Base-by-base conservation (phyloP, 805 yeast genomes). In the Lipomyces yamadae region DNA sequence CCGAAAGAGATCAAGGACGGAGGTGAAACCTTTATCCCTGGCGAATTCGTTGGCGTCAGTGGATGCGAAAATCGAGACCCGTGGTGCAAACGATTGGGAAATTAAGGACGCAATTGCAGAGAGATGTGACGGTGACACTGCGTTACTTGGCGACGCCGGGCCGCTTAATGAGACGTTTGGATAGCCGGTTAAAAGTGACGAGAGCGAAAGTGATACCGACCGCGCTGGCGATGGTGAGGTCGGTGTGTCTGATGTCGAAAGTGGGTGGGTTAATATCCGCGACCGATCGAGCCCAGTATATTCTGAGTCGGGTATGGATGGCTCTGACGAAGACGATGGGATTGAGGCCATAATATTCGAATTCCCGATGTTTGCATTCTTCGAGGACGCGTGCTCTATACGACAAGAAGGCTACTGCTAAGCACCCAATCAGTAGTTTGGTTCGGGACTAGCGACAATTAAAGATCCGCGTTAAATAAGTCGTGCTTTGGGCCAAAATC, bases 1-100 rank as follows among this genome's bases (percentile, higher is more conserved):
- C 67, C 78, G 76, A 24, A 87, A 66, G 60, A 86, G 73, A 69
- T 81, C 85, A 58, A 85, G 77, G n/a, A 83, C 73, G 2, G 86
- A 81, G 62, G 77, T 75, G 61, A 76, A 76, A 10, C 86, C 81
- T 62, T 79, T 73, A 6, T 74, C 72, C 63, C 78, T 81, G n/a
- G 85, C 78, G 13, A 82, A 63, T 4, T 75, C 68, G 63, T 85
- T 86, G 3, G 84, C 84, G 62, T 77, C 80, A 39, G 74, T 79
- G 0, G 88, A 81, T 3, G 85, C 78, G 50, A 81, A 81, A 5
- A 86, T 79, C 0, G 88, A 81, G 10, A 86, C 78, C 52, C 83
- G 77, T 18, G 90, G 90, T 48, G 86, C 82, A 64, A 81, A 81
- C 8, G 86, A 79, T 65, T 81, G 68, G 13, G 72, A 65, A 3